Evolutionary conservation across 2,329 filamentous ascomycete species (phyloP), one percentile per base, ranked within the genome.

Genomic region (Arthrobotrys sinensis): DNA sequence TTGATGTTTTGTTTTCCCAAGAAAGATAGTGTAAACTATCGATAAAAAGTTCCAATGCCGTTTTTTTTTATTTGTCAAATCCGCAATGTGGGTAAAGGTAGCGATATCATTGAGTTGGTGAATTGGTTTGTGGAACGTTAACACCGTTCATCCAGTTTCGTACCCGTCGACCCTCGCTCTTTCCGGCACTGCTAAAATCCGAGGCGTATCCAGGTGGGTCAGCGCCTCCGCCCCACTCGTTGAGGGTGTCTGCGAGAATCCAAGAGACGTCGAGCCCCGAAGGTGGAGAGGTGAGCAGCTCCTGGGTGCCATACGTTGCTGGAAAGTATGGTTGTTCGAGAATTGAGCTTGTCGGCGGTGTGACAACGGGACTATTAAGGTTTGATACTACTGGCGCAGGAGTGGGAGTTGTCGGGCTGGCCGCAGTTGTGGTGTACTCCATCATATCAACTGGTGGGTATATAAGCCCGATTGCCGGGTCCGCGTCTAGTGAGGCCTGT

Each of bases 101-200:
- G 4, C 6, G 2, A 60, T 38, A 2, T 38, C 40, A 68, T 6
- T 70, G 14, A 4, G 55, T 69, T 4, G 65, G 65, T 10, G 72
- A 76, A 28, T 19, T 57, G 14, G 72, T 50, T 3, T 55, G 57
- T 2, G 72, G 60, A 21, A 69, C 4, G 14, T 76, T 19, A n/a
- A 76, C 52, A 4, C 57, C 55, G 24, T 76, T 66, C 72, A 76
- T 76, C 72, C 72, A 76, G 45, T 62, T 76, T n/a, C 72, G 60
- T 8, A 76, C 57, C 4, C 65, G 21, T 43, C 21, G 34, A 34
- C 64, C 72, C 40, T 76, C 64, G 19, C 57, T 76, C 14, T 45
- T 36, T 16, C 57, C 72, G 5, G 72, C 34, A n/a, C 72, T 76
- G 12, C 64, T 52, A 19, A 66, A 28, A 19, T 60, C 52, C 4